A percentile compares a stretch with the other conserved stretches of the same genome.
These are phyloP conservation scores for Curvularia eragrostidis DNA, from an alignment of 2,329 filamentous ascomycete species.

Conservation along the genomic window DNA sequence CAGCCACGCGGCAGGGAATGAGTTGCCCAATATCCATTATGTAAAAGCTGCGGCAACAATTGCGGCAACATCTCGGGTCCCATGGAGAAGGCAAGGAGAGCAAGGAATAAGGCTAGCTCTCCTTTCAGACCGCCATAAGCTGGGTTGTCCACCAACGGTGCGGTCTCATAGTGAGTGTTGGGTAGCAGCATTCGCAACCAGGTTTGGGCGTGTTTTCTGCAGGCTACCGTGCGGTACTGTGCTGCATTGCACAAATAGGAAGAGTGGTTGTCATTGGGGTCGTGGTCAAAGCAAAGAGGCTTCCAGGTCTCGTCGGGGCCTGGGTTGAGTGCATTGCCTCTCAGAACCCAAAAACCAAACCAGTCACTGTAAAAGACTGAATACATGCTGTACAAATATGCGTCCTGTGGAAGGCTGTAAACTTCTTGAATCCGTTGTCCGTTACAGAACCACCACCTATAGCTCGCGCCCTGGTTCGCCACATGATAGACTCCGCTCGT, in stretches of 20 bases:
- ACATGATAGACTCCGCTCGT: conserved; percentile 7
- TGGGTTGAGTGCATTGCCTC: conserved; percentile 22
- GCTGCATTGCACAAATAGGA: conserved; percentile 36
- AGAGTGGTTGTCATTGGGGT: conserved; percentile 20
- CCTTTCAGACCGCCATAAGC: conserved; percentile 30
- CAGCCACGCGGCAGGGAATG: conserved; percentile 12
- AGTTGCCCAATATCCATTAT: conserved; percentile 23
- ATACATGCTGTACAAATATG: conserved; percentile 15
- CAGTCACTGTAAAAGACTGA: conserved; percentile 33
- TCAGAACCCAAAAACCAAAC: conserved; percentile 32
- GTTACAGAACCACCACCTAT: conserved; percentile 27
- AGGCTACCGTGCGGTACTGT: conserved; percentile 16
- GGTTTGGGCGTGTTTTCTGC: conserved; percentile 14
- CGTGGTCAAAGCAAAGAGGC: conserved; percentile 34
- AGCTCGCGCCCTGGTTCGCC: conserved; percentile 17
- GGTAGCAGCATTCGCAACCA: conserved; percentile 37
- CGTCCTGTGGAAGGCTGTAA: background rate
- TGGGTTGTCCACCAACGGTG: background rate
- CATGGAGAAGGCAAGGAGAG: conserved; percentile 39
- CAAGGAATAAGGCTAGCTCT: conserved; percentile 44
- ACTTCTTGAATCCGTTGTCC: conserved; percentile 15
- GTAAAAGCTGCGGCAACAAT: conserved; percentile 29
- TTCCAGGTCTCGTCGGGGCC: conserved; percentile 21
- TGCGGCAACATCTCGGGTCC: conserved; percentile 8
- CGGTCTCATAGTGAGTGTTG: conserved; percentile 24